phyloP scores from a whole-genome alignment of 2,329 filamentous ascomycete species.

The Sporothrix globosa region DNA sequence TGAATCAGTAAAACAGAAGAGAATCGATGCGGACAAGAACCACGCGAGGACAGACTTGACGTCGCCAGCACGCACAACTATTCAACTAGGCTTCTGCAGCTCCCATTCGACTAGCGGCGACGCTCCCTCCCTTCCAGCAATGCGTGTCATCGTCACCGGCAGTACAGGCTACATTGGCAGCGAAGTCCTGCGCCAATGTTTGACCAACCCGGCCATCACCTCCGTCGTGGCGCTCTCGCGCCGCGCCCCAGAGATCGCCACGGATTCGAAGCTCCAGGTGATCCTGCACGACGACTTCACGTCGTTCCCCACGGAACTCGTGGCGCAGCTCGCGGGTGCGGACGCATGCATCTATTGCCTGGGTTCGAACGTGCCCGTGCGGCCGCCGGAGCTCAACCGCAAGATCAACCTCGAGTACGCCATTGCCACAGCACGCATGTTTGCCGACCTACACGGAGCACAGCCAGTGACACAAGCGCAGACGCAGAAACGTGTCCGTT shows the following conservation, averaged over 20 bases:
- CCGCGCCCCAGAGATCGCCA: not conserved
- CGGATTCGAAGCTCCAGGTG: not conserved
- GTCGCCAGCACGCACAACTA: too few species aligned
- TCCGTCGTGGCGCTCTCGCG: not conserved
- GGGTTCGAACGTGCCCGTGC: not conserved
- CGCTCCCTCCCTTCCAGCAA: not conserved
- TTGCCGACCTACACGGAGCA: not conserved
- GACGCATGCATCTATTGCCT: not conserved
- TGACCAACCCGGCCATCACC: not conserved
- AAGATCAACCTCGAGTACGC: not conserved
- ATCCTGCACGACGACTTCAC: not conserved
- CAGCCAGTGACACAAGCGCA: too few species aligned
- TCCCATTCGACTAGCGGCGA: too few species aligned
- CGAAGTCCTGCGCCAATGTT: not conserved
- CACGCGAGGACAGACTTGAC: too few species aligned
- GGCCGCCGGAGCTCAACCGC: not conserved
- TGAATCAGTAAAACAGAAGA: too few species aligned
- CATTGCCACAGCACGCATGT: not conserved
- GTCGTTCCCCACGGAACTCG: not conserved
- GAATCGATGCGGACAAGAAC: too few species aligned
- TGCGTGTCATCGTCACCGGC: not conserved
- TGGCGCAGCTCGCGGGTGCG: not conserved
- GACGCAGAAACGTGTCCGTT: not conserved
- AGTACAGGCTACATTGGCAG: not conserved
- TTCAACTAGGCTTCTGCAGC: too few species aligned